phyloP scores from a whole-genome alignment of 371 early-diverging fungal genomes.

The Apophysomyces sp. region DNA sequence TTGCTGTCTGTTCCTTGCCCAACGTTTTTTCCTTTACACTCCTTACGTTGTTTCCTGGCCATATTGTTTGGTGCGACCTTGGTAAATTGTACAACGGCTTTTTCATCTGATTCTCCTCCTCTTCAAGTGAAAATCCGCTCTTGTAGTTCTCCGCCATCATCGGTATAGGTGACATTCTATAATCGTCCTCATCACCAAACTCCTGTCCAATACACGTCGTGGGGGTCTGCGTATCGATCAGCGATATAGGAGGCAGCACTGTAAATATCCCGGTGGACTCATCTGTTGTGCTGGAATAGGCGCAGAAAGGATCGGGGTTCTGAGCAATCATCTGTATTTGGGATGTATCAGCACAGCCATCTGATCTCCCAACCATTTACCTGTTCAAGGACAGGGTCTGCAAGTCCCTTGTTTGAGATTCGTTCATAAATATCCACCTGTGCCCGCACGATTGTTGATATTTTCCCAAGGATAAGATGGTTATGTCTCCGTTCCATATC shows the following conservation, averaged over 20 bases:
- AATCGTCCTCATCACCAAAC: not conserved
- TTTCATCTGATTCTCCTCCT: not conserved
- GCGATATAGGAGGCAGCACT: slow-evolving; percentile 42
- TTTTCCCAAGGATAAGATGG: slow-evolving; percentile 43
- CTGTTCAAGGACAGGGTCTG: slow-evolving; percentile 47
- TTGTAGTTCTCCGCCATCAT: not conserved
- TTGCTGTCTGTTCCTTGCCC: not conserved
- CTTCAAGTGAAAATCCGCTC: not conserved
- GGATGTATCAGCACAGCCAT: not conserved
- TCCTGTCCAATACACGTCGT: not conserved
- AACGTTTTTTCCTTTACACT: not conserved
- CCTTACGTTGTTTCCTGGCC: not conserved
- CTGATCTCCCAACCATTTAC: slow-evolving; percentile 17
- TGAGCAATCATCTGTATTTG: slow-evolving; percentile 44
- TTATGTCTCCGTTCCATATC: slow-evolving; percentile 49
- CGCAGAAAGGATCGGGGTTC: slow-evolving; percentile 53
- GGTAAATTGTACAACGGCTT: not conserved
- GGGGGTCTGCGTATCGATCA: slow-evolving; percentile 24
- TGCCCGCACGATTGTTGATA: slow-evolving; percentile 47
- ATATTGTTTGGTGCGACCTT: not conserved
- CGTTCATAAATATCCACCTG: slow-evolving; percentile 55
- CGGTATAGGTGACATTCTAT: not conserved
- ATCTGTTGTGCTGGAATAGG: slow-evolving; percentile 39
- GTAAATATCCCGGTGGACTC: slow-evolving; percentile 50
- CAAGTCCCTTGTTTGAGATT: slow-evolving; percentile 50